Evolutionary conservation across 176 grass and related monocot genomes (phyloP).

Genomic region (Rhipidocladum racemiflorum): DNA sequence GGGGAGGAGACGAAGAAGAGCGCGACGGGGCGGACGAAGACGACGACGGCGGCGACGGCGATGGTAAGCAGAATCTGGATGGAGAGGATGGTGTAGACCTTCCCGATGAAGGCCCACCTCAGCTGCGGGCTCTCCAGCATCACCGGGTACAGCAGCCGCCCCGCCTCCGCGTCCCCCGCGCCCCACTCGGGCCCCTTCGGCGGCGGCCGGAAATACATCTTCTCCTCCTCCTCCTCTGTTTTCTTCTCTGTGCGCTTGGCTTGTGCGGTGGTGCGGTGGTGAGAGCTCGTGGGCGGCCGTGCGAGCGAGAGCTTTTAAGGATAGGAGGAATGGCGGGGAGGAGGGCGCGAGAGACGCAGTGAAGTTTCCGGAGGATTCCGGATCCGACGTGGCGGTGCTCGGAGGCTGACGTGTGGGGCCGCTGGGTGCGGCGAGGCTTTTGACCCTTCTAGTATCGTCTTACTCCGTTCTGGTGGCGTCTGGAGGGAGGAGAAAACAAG

Average conservation of each 20-base stretch:
- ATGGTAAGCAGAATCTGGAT: conserved; percentile 90
- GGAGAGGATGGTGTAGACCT: conserved; percentile 83
- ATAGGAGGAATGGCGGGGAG: not conserved
- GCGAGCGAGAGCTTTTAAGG: conserved; percentile 27
- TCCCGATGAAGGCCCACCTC: conserved; percentile 79
- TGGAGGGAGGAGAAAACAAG: no score
- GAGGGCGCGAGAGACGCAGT: conserved; percentile 23
- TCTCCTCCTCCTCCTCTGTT: not conserved
- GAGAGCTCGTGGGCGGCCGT: not conserved
- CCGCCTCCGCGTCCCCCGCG: conserved; percentile 54
- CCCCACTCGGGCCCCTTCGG: conserved; percentile 36
- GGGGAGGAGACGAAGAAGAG: conserved; percentile 74
- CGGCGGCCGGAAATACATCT: conserved; percentile 70
- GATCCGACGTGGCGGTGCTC: not conserved
- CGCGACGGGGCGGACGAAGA: conserved; percentile 65
- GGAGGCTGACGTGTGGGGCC: conserved; percentile 23
- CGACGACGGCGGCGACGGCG: conserved; percentile 62
- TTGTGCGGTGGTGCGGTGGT: not conserved
- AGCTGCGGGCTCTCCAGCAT: conserved; percentile 87
- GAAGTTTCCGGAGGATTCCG: conserved; percentile 45
- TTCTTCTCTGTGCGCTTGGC: not conserved
- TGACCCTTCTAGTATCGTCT: not conserved
- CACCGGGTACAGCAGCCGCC: conserved; percentile 71
- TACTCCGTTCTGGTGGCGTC: conserved; percentile 17
- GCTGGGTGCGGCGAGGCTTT: not conserved